Evolutionary conservation across 176 grass and related monocot genomes (phyloP).

Genomic region (Oryza longistaminata): DNA sequence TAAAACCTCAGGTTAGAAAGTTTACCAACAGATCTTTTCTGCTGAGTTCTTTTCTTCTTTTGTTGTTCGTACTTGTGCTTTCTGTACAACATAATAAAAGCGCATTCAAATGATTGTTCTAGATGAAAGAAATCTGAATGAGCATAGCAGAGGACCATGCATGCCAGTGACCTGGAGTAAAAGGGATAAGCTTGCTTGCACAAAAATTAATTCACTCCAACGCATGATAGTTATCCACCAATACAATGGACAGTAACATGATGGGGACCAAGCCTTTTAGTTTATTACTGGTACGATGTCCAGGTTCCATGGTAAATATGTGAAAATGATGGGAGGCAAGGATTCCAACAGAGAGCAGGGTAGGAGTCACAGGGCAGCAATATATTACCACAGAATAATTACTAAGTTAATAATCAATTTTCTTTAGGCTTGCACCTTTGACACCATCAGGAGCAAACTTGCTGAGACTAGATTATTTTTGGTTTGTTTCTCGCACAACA

Average conservation of each 20-base stretch:
- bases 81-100: conserved; percentile 54
- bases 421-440: not conserved
- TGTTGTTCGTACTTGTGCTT: conserved; percentile 90
- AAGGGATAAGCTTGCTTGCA: not conserved
- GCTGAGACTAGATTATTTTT: not conserved
- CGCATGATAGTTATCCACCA: not conserved
- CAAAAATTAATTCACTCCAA: not conserved
- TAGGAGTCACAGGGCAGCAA: not conserved
- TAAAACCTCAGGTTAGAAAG: not conserved
- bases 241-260: not conserved
- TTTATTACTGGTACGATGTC: not conserved
- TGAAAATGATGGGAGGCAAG: not conserved
- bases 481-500: not conserved
- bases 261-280: not conserved
- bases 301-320: conserved; percentile 13
- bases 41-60: conserved; percentile 92
- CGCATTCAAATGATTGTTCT: conserved; percentile 19
- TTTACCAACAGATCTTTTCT: conserved; percentile 86
- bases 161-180: not conserved
- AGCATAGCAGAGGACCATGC: not conserved
- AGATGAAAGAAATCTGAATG: conserved; percentile 19
- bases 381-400: not conserved
- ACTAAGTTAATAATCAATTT: not conserved
- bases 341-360: not conserved
- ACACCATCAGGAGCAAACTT: not conserved